Evolutionary conservation across 768 basidiomycete species (phyloP).

Genomic region (Pulveroboletus sp.): DNA sequence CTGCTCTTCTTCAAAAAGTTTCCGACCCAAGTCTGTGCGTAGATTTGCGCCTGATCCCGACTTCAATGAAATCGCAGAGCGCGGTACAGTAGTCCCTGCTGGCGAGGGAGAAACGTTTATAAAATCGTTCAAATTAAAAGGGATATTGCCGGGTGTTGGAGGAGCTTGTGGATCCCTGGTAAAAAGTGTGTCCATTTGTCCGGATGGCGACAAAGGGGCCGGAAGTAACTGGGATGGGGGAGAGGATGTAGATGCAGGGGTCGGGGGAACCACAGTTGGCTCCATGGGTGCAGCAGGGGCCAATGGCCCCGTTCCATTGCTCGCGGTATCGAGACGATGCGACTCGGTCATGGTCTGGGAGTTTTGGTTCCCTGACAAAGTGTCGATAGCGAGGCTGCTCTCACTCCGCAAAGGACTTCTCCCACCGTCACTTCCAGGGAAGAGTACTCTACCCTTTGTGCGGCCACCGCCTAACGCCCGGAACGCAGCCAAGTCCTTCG

Average conservation of each 20-base stretch:
- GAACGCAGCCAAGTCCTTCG: conserved; percentile 54
- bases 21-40: conserved; percentile 62
- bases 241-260: conserved; percentile 26
- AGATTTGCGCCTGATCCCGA: conserved; percentile 47
- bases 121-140: conserved; percentile 69
- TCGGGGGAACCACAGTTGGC: conserved; percentile 33
- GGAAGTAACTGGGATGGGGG: conserved; percentile 26
- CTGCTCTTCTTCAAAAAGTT: conserved; percentile 71
- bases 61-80: conserved; percentile 30
- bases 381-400: conserved; percentile 22
- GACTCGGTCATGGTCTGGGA: conserved; percentile 22
- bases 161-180: conserved; percentile 30
- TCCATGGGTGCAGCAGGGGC: conserved; percentile 28
- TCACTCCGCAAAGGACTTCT: conserved; percentile 29
- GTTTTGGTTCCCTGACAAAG: conserved; percentile 25
- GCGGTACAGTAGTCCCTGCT: conserved; percentile 34
- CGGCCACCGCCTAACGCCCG: conserved; percentile 53
- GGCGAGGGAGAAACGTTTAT: conserved; percentile 73
- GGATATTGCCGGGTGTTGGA: conserved; percentile 35
- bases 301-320: conserved; percentile 14
- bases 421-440: conserved; percentile 43
- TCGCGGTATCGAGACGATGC: conserved; percentile 14
- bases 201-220: conserved; percentile 23
- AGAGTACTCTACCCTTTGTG: conserved; percentile 68
- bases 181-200: conserved; percentile 17